Percentiles rank a stretch among this genome's conserved stretches.
These are phyloP conservation scores for Entamoeba moshkovskii DNA, from an alignment of 208 protist species.

Conservation along the genomic window DNA sequence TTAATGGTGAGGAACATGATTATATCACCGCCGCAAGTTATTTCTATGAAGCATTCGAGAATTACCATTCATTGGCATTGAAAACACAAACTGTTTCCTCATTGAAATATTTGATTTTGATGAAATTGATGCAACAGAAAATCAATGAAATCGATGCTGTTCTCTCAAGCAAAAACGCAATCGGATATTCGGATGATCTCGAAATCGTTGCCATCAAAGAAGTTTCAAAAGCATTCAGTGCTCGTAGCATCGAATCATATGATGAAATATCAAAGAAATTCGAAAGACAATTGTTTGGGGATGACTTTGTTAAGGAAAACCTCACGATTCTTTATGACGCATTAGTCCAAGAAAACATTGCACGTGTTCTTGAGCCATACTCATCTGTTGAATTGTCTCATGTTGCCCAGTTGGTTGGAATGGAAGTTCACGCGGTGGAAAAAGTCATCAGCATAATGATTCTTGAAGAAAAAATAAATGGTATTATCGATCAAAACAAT, in stretches of 20 bases:
- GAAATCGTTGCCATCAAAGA: slow-evolving; percentile 7
- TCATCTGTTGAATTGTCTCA: slow-evolving; percentile 19
- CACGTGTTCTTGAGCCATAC: slow-evolving; percentile 17
- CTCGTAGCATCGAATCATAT: not conserved
- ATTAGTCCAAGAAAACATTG: slow-evolving; percentile 9
- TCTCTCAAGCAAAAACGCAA: not conserved
- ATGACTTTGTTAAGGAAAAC: slow-evolving; percentile 4
- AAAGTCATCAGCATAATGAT: slow-evolving; percentile 27
- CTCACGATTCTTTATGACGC: slow-evolving; percentile 12
- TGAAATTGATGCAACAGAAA: slow-evolving; percentile 14
- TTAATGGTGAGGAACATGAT: slow-evolving; percentile 16
- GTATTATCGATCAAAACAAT: slow-evolving; percentile 23
- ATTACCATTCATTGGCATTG: not conserved
- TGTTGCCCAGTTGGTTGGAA: slow-evolving; percentile 17
- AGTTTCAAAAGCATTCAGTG: not conserved
- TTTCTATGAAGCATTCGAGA: slow-evolving; percentile 17
- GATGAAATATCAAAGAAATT: slow-evolving; percentile 8
- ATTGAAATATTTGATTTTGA: slow-evolving; percentile 16
- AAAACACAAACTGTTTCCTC: not conserved
- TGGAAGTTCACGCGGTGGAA: slow-evolving; percentile 14
- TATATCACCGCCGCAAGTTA: slow-evolving; percentile 13
- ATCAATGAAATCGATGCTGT: not conserved
- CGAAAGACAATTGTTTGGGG: not conserved
- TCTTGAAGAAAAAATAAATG: slow-evolving; percentile 22
- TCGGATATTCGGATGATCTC: not conserved